Percentiles rank a stretch among this genome's conserved stretches.
These are phyloP conservation scores for Saccharomycopsis selenospora DNA, from an alignment of 805 yeast genomes.

Conservation along the genomic window DNA sequence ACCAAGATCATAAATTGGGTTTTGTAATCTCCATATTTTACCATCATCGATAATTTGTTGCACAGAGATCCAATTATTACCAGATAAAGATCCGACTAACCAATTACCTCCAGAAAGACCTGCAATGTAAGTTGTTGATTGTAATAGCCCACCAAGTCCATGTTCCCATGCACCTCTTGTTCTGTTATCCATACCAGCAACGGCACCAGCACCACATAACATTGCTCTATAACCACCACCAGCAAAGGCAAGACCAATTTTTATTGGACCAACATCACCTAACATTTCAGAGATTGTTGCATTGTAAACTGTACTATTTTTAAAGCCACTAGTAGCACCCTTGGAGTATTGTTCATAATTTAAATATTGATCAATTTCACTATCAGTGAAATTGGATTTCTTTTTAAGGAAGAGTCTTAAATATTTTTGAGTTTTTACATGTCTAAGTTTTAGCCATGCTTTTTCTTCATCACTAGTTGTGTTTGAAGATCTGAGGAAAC, in stretches of 20 bases:
- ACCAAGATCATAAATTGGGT: constrained; percentile 52
- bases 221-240: constrained; percentile 93
- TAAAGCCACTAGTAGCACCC: no score
- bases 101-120: constrained; percentile 83
- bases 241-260: constrained; percentile 54
- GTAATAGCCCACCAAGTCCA: constrained; percentile 67
- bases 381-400: constrained; percentile 5
- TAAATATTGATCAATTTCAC: constrained; percentile 4
- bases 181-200: constrained; percentile 71
- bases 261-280: constrained; percentile 23
- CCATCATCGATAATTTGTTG: constrained; percentile 42
- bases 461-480: constrained; percentile 39
- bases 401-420: constrained; percentile 37
- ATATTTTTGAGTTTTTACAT: constrained; percentile 38
- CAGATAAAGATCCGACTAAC: constrained; percentile 60
- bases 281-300: neutral
- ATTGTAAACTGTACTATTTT: neutral
- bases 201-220: constrained; percentile 75
- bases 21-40: constrained; percentile 57
- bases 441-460: constrained; percentile 45
- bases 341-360: neutral
- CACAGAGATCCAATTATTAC: constrained; percentile 66
- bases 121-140: constrained; percentile 58
- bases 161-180: constrained; percentile 45
- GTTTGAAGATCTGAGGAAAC: constrained; percentile 40